Evolutionary conservation across 108 stramenopile genomes (phyloP), one percentile per base, ranked within the genome.

Genomic region (Fragilaria crotonensis): DNA sequence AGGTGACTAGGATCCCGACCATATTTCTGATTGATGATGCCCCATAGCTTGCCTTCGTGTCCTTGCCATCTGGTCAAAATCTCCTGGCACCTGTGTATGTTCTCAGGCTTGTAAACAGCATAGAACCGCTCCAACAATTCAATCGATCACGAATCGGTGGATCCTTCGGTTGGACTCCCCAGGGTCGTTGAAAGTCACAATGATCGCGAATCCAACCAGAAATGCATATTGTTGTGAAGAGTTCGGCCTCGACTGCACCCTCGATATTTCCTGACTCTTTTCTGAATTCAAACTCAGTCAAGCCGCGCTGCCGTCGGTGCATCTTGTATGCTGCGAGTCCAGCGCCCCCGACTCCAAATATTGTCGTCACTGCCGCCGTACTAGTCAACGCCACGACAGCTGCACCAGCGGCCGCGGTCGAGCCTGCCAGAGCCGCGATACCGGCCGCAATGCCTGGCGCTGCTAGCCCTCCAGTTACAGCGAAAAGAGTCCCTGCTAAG

Each of bases 311-410:
- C 45, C 90, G 48, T 30, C 90, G 70, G 44, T 84, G 76, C 83
- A 87, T 87, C 36, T 91, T 91, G 63, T 85, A 91, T 2, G 82
- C 81, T 23, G 81, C 85, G 48, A 91, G 67, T 22, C 90, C 78
- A 2, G 83, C 90, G 17, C 89, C 90, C 7, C 90, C 90, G 20
- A 91, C 90, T 25, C 90, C 90, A 61, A 91, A 91, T 20, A 91
- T 85, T 27, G 90, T 78, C 5, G 85, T 80, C 22, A 91, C 77
- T 20, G 86, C 84, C 5, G 90, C 82, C 45, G 90, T 78, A 46
- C 85, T 85, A 0, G 85, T 78, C 25, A 91, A 52, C 1, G 75
- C 62, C 1, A 75, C 75, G n/a, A 82, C 73, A 5, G 81, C 81
- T 17, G 79, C 89, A 5, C 79, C 78, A n/a, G 83, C 75, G 18